Percentiles rank a stretch among this genome's conserved stretches.
Evolutionary conservation across 768 basidiomycete species (phyloP).

Genomic region (Floccularia luteovirens): DNA sequence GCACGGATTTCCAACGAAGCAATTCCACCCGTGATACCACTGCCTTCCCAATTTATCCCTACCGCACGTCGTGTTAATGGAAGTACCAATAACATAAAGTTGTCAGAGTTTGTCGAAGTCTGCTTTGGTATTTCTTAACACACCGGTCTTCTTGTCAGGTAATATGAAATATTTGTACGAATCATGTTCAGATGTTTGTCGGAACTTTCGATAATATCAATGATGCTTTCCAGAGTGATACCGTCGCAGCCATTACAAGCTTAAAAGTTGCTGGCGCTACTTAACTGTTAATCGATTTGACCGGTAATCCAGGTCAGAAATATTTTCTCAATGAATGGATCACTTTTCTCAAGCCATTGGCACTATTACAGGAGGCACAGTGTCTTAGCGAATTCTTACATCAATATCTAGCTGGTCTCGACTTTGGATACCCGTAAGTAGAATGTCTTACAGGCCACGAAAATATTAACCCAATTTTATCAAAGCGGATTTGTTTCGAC

Average conservation of each 20-base stretch:
- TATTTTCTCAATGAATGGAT: not conserved
- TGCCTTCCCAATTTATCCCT: not conserved
- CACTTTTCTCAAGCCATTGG: not conserved
- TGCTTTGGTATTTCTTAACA: not conserved
- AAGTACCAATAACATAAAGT: too few species aligned
- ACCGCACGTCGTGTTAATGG: too few species aligned
- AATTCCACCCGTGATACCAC: not conserved
- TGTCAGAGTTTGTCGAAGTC: not conserved
- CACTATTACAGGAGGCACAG: constrained; percentile 39
- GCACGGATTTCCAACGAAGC: not conserved
- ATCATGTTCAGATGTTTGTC: constrained; percentile 40
- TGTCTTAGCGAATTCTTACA: constrained; percentile 58
- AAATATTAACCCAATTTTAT: not conserved
- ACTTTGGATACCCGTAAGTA: constrained; percentile 43
- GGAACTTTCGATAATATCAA: constrained; percentile 45
- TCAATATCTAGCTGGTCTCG: constrained; percentile 42
- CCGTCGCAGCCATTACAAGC: constrained; percentile 30
- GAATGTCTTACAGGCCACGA: not conserved
- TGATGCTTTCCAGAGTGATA: constrained; percentile 42
- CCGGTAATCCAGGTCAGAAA: constrained; percentile 51
- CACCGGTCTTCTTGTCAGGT: not conserved
- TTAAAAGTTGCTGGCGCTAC: constrained; percentile 43
- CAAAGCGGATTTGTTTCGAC: constrained; percentile 54
- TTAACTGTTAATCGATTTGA: constrained; percentile 47
- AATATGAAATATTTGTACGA: not conserved